Percentiles rank a stretch among this genome's conserved stretches.
Conservation (phyloP, 441 rosid species). For the Breynia disticha region DNA sequence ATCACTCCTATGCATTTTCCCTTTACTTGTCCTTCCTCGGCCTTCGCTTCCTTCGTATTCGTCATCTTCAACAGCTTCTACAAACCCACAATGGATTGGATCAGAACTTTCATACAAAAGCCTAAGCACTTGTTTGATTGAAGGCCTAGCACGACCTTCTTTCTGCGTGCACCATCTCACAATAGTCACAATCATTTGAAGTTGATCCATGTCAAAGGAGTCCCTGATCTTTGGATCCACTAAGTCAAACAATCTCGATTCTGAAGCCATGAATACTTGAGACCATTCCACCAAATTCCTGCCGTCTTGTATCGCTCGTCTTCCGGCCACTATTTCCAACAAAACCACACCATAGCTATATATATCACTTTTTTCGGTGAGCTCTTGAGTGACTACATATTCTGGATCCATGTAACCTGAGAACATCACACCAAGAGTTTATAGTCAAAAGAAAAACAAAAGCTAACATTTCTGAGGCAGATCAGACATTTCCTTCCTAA, state of each 20-base stretch:
- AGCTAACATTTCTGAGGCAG: neutral
- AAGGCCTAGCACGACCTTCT: slow-evolving; percentile 76
- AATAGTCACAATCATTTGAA: slow-evolving; percentile 47
- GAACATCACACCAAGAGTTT: slow-evolving; percentile 14
- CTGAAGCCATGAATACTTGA: slow-evolving; percentile 45
- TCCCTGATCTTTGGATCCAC: slow-evolving; percentile 58
- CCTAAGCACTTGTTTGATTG: slow-evolving; percentile 77
- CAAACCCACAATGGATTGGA: slow-evolving; percentile 62
- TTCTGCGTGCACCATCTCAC: slow-evolving; percentile 86
- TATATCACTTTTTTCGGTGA: slow-evolving; percentile 89
- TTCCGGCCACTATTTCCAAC: slow-evolving; percentile 70
- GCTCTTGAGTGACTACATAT: slow-evolving; percentile 72
- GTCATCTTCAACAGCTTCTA: slow-evolving; percentile 56
- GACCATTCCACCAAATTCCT: slow-evolving; percentile 73
- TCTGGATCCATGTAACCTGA: slow-evolving; percentile 98
- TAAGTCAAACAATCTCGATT: slow-evolving; percentile 44
- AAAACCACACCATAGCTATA: slow-evolving; percentile 88
- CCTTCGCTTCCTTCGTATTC: slow-evolving; percentile 56
- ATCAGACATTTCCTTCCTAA: slow-evolving; percentile 21
- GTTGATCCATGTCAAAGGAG: slow-evolving; percentile 60
- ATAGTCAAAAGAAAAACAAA: slow-evolving; percentile 1
- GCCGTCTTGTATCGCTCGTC: slow-evolving; percentile 64
- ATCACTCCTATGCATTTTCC: slow-evolving; percentile 43
- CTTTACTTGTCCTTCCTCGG: slow-evolving; percentile 53
- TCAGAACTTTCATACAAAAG: slow-evolving; percentile 79